phyloP scores from a whole-genome alignment of 177 flowering plant genomes.

The Tripterygium wilfordii region DNA sequence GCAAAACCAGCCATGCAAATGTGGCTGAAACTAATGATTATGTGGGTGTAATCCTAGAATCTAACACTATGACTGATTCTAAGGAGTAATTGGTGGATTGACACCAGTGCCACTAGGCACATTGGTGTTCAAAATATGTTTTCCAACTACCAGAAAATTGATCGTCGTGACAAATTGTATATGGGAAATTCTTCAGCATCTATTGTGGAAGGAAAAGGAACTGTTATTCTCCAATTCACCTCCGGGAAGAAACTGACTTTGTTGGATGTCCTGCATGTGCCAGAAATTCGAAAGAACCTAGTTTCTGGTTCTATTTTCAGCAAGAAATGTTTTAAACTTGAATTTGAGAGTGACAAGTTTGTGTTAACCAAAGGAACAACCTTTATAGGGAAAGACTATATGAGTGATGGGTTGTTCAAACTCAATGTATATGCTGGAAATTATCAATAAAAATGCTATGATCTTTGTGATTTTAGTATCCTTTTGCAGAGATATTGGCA shows the following conservation, averaged over 20 bases:
- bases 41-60: too few species aligned
- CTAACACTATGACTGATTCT: too few species aligned
- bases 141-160: neutral
- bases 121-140: slow-evolving; percentile 1
- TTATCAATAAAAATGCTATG: too few species aligned
- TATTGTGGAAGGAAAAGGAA: slow-evolving; percentile 6
- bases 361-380: slow-evolving; percentile 7
- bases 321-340: slow-evolving; percentile 5
- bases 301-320: slow-evolving; percentile 7
- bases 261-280: slow-evolving; percentile 12
- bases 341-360: slow-evolving; percentile 10
- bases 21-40: too few species aligned
- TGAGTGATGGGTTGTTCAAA: slow-evolving; percentile 13
- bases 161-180: neutral
- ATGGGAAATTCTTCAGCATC: slow-evolving; percentile 8
- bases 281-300: too few species aligned
- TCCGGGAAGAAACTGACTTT: slow-evolving; percentile 10
- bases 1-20: too few species aligned
- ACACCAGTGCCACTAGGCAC: slow-evolving; percentile 7
- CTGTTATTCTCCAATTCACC: slow-evolving; percentile 5
- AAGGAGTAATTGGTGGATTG: too few species aligned
- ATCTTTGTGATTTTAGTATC: too few species aligned
- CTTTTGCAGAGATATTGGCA: too few species aligned
- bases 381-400: slow-evolving; percentile 15
- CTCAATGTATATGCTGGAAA: too few species aligned